Base-by-base conservation (phyloP, 371 early-diverging fungal genomes). In the Syncephalastrum racemosum region DNA sequence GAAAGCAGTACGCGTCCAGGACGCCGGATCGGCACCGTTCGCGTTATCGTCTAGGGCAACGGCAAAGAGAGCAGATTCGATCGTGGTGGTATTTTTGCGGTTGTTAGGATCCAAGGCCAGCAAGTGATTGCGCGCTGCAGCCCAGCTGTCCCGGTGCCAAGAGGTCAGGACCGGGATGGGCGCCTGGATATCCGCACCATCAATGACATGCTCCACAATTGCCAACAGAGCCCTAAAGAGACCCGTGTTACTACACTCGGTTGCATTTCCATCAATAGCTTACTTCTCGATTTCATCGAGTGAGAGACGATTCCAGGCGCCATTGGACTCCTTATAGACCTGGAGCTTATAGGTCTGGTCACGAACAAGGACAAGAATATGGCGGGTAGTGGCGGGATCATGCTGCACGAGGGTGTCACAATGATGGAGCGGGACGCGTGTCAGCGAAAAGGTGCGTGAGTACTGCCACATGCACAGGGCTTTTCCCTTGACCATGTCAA, bases 391-490 rank as follows among this genome's bases (percentile, higher is more conserved):
- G 7, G 79, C 64, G 13, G 88, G 78, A 54, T 79, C 74, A 16
- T 66, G 50, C 50, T 73, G 67, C 52, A 80, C 70, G 3, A 89
- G 58, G 13, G 74, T 72, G 61, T 91, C 91, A 46, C 88, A 85
- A 50, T 82, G 84, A 41, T 66, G 72, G 22, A 85, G 77, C 10
- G 97, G 94, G 5, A 95, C 72, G 16, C 97, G 85, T 4, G 90
- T 89, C 24, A 90, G 78, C 3, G 89, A 90, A 69, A 92, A 90
- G 31, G 87, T 66, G 25, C 83, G 77, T 27, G 76, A 80, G 70
- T 94, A 94, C 66, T 97, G 96, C 77, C 57, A 69, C 94, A 95
- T 95, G 67, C 92, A 92, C 41, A 81, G 72, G 4, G 86, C 73
- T 13, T 75, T 58, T 10, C 75, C 75, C 39, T 67, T 73, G 19